Percentiles rank a stretch among this genome's conserved stretches.
These are phyloP conservation scores for Saccharomycopsis crataegensis DNA, from an alignment of 1,139 yeast species.

Conservation along the genomic window DNA sequence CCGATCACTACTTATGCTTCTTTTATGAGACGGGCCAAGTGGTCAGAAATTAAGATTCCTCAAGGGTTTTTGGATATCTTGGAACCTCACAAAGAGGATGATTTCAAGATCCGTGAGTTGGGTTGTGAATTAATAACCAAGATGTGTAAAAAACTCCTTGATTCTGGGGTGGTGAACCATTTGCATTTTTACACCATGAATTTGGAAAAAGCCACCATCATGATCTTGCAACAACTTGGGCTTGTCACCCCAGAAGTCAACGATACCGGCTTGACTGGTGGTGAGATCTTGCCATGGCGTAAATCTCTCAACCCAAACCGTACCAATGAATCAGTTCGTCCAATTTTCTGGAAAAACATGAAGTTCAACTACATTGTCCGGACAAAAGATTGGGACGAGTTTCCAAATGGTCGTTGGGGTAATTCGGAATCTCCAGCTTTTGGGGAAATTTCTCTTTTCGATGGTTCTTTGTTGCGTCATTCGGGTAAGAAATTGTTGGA, in stretches of 20 bases:
- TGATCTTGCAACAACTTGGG: conserved; percentile 73
- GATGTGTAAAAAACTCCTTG: conserved; percentile 69
- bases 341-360: conserved; percentile 94
- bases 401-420: conserved; percentile 95
- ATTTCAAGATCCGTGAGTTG: conserved; percentile 73
- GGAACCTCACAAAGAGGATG: conserved; percentile 87
- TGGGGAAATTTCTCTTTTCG: conserved; percentile 77
- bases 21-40: conserved; percentile 84
- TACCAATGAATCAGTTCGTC: conserved; percentile 78
- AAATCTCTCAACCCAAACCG: conserved; percentile 79
- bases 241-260: conserved; percentile 34
- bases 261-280: not conserved
- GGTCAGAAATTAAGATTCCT: conserved; percentile 86
- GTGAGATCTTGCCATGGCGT: conserved; percentile 67
- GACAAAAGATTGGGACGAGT: conserved; percentile 92
- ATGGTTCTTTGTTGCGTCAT: conserved; percentile 71
- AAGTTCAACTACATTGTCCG: conserved; percentile 84
- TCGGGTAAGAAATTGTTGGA: conserved; percentile 71
- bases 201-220: conserved; percentile 80
- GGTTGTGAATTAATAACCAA: conserved; percentile 81
- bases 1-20: conserved; percentile 93
- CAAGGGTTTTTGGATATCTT: conserved; percentile 59
- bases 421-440: conserved; percentile 90
- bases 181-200: conserved; percentile 96
- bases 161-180: conserved; percentile 72